These are phyloP conservation scores for Saccharomycopsis fermentans DNA, from an alignment of 805 yeast species.

Conservation along the genomic window DNA sequence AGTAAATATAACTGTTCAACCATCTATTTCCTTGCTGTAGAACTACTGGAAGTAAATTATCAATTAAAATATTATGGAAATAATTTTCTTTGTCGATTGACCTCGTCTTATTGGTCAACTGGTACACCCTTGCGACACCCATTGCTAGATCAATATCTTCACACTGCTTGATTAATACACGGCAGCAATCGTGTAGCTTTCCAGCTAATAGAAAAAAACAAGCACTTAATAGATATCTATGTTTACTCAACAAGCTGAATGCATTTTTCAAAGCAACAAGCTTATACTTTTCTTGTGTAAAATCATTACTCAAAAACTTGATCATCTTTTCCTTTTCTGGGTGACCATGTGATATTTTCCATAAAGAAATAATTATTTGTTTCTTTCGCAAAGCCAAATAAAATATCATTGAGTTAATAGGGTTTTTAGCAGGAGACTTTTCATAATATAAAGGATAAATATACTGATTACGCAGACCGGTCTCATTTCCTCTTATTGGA, in stretches of 20 bases:
- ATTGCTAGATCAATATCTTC: constrained; percentile 66
- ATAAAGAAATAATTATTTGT: constrained; percentile 63
- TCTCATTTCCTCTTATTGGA: background rate
- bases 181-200: constrained; percentile 65
- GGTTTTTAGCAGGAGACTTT: constrained; percentile 42
- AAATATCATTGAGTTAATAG: constrained; percentile 61
- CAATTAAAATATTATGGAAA: constrained; percentile 38
- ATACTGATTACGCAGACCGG: background rate
- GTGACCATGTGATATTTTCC: constrained; percentile 71
- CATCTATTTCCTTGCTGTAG: constrained; percentile 62
- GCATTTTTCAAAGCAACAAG: constrained; percentile 91
- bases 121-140: constrained; percentile 70
- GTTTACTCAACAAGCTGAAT: constrained; percentile 80
- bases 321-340: constrained; percentile 78
- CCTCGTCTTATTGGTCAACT: constrained; percentile 20
- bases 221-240: constrained; percentile 80
- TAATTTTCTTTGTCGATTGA: constrained; percentile 30
- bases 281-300: constrained; percentile 65
- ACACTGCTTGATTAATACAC: constrained; percentile 58
- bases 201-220: constrained; percentile 76
- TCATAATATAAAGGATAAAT: constrained; percentile 6
- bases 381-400: constrained; percentile 74
- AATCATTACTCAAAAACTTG: constrained; percentile 68
- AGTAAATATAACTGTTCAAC: constrained; percentile 71
- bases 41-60: constrained; percentile 45